phyloP scores from a whole-genome alignment of 2,329 filamentous ascomycete genomes.

The Alternaria brassicae region DNA sequence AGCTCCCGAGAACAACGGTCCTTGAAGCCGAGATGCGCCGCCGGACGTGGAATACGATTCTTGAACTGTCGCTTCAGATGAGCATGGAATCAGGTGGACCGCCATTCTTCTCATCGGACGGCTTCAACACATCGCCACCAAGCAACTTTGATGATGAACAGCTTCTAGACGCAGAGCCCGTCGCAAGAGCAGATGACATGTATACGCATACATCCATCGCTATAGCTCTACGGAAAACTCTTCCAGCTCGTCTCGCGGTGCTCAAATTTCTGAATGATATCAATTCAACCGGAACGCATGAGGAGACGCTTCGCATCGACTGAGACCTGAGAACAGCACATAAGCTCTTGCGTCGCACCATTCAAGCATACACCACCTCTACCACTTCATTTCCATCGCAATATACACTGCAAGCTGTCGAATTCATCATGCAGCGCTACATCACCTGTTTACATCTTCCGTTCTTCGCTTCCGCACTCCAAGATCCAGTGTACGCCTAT shows the following conservation, averaged over 20 bases:
- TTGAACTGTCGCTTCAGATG: constrained; percentile 50
- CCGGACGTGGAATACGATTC: constrained; percentile 43
- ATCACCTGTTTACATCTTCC: constrained; percentile 35
- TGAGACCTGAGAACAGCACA: constrained; percentile 25
- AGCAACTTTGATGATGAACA: constrained; percentile 53
- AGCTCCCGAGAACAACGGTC: constrained; percentile 35
- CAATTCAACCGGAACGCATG: constrained; percentile 31
- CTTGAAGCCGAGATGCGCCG: constrained; percentile 41
- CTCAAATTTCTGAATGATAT: constrained; percentile 41
- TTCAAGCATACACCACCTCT: constrained; percentile 18
- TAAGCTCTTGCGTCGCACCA: constrained; percentile 26
- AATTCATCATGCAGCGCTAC: constrained; percentile 40
- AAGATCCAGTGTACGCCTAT: constrained; percentile 35
- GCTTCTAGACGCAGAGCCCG: constrained; percentile 37
- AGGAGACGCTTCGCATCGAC: constrained; percentile 39
- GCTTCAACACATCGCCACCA: constrained; percentile 50
- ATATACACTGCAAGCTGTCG: constrained; percentile 30
- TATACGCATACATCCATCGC: constrained; percentile 49
- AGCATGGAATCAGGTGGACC: constrained; percentile 49
- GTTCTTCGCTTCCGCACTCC: constrained; percentile 30
- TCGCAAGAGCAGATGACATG: constrained; percentile 31
- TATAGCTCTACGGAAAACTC: constrained; percentile 47
- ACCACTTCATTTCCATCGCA: constrained; percentile 1
- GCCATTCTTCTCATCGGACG: constrained; percentile 43
- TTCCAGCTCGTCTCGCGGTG: constrained; percentile 49